phyloP scores from a whole-genome alignment of 495 filamentous ascomycete species.

The Aspergillus bridgeri region DNA sequence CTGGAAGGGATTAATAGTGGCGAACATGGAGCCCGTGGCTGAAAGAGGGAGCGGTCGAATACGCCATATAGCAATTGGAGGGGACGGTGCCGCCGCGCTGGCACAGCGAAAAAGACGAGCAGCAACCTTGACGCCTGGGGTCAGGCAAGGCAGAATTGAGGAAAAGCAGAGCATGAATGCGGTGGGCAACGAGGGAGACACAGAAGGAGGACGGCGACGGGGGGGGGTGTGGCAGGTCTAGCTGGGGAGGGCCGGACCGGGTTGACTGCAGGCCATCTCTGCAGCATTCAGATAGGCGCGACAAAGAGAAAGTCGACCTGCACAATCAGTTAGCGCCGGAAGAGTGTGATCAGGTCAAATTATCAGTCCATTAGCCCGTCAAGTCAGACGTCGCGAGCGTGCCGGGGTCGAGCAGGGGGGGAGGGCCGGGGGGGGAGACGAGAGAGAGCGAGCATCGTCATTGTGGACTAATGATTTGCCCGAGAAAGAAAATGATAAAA shows the following conservation, averaged over 20 bases:
- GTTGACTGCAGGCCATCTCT: conserved; percentile 33
- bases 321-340: conserved; percentile 37
- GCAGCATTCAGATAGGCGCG: conserved; percentile 28
- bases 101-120: conserved; percentile 23
- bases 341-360: conserved; percentile 25
- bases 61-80: conserved; percentile 30
- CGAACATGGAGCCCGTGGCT: conserved; percentile 35
- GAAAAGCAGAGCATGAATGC: conserved; percentile 24
- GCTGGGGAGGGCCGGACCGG: conserved; percentile 26
- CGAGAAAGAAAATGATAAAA: neutral
- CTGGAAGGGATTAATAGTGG: conserved; percentile 18
- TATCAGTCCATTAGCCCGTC: conserved; percentile 6
- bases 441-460: conserved; percentile 3
- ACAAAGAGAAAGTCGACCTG: conserved; percentile 13
- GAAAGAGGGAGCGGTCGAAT: conserved; percentile 20
- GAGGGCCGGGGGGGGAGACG: neutral
- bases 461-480: conserved; percentile 12
- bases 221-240: conserved; percentile 22
- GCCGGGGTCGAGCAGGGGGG: neutral
- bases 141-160: conserved; percentile 39
- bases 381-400: neutral
- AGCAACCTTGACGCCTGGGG: conserved; percentile 26
- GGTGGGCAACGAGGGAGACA: conserved; percentile 20
- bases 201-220: conserved; percentile 7
- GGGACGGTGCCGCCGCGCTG: conserved; percentile 23